Evolutionary conservation across 2,329 filamentous ascomycete genomes (phyloP).

Genomic region (Talaromyces marneffei): DNA sequence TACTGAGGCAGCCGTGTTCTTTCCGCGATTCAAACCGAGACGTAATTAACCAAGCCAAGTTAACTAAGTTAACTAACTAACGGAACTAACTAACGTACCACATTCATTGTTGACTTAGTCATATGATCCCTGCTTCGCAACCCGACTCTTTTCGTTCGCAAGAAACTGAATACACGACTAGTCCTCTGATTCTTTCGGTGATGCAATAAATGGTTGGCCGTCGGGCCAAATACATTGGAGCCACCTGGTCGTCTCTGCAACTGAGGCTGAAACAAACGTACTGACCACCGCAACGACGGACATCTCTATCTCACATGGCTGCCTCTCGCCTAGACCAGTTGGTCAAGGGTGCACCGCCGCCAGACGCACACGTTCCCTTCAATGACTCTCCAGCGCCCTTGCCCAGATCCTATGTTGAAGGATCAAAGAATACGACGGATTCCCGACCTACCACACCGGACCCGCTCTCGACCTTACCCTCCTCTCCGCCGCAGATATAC

Average conservation of each 20-base stretch:
- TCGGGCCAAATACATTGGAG: neutral
- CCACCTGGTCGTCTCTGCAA: slow-evolving; percentile 3
- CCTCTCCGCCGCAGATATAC: slow-evolving; percentile 91
- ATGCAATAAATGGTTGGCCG: slow-evolving; percentile 12
- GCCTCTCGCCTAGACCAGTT: slow-evolving; percentile 71
- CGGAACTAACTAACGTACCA: neutral
- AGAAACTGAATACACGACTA: neutral
- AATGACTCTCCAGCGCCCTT: slow-evolving; percentile 39
- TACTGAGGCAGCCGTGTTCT: neutral
- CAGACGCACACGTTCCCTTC: slow-evolving; percentile 47
- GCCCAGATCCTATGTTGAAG: slow-evolving; percentile 24
- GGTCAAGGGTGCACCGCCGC: slow-evolving; percentile 79
- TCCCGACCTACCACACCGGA: slow-evolving; percentile 50
- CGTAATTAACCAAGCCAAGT: too few relatives aligned
- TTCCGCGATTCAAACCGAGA: neutral
- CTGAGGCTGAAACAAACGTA: neutral
- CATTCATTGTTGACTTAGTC: neutral
- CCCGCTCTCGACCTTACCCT: slow-evolving; percentile 75
- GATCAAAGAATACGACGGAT: slow-evolving; percentile 36
- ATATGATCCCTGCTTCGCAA: neutral
- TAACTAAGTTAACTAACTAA: too few relatives aligned
- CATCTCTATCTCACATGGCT: slow-evolving; percentile 44
- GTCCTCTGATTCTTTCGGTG: neutral
- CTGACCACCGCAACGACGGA: neutral
- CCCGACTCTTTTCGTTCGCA: neutral